Base-by-base conservation (phyloP, 2,329 filamentous ascomycete genomes). In the Apiospora arundinis region DNA sequence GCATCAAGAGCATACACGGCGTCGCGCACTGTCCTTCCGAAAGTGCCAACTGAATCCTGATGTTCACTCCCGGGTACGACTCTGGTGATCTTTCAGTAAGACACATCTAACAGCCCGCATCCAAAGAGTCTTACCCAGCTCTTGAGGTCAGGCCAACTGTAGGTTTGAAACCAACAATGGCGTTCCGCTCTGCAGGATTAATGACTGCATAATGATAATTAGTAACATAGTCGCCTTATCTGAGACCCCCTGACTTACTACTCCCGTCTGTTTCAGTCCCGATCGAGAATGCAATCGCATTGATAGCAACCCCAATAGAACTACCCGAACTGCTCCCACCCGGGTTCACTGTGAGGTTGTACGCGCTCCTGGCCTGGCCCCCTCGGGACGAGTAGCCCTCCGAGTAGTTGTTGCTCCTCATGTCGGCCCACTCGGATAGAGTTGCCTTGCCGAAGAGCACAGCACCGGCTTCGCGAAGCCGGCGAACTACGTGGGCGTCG, bases 251-350 rank as follows among this genome's bases (percentile, higher is more conserved):
- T 18, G 23, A 28, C 81, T 78, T 74, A 85, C 84, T 85, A 81
- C 88, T 90, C 4, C 88, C 92, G 77, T 94, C 92, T 0, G 92
- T 94, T 81, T 95, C 93, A 0, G 92, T 94, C 1, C 92, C 93
- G 0, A 95, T 79, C 0, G 91, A 85, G 77, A 93, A 92, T 0
- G 89, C 83, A 32, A 90, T 84, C 2, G 88, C 81, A 74, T 93
- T 93, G 4, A 88, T 87, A 4, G 87, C 87, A 0, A 94, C 91
- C 7, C 88, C 91, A 8, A 87, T 86, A 5, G 86, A 92, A 69
- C 89, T 90, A 0, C 92, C 92, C 1, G 90, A 90, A 71, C 89
- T 92, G 75, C 88, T 91, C 9, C 92, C 92, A 0, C 92, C 91
- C 0, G 92, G 92, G 75, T 89, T 92, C 8, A 89, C 82, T 0